A percentile compares a stretch with the other conserved stretches of the same genome.
These are phyloP conservation scores for Magnusiomyces magnusii DNA, from an alignment of 1,139 yeast genomes.

Conservation along the genomic window DNA sequence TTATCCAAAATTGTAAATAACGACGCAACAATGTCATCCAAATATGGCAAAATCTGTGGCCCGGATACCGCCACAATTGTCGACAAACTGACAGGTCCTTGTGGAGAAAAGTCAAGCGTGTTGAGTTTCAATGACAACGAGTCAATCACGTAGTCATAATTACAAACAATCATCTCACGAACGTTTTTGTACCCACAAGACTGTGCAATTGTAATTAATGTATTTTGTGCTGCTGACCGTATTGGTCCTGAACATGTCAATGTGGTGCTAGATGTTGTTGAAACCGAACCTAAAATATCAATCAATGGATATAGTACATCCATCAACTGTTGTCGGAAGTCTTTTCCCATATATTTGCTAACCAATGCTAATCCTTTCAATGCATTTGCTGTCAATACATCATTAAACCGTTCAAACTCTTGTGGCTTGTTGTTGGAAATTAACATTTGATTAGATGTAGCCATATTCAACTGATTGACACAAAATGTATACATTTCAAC, in stretches of 20 bases:
- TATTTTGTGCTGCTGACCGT: slow-evolving; percentile 36
- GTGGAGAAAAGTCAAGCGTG: slow-evolving; percentile 62
- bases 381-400: slow-evolving; percentile 1
- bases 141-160: slow-evolving; percentile 77
- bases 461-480: not conserved
- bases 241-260: not conserved
- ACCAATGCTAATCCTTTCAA: slow-evolving; percentile 39
- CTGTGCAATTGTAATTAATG: slow-evolving; percentile 43
- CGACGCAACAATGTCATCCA: slow-evolving; percentile 65
- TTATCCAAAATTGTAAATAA: slow-evolving; percentile 71
- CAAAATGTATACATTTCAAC: slow-evolving; percentile 11
- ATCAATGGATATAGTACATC: slow-evolving; percentile 51
- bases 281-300: slow-evolving; percentile 41
- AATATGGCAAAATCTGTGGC: slow-evolving; percentile 50
- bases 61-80: slow-evolving; percentile 68
- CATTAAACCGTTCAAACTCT: no score
- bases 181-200: slow-evolving; percentile 53
- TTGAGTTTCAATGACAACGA: slow-evolving; percentile 60
- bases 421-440: not conserved
- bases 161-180: slow-evolving; percentile 48
- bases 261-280: no score
- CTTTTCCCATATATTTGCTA: slow-evolving; percentile 35
- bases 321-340: slow-evolving; percentile 43
- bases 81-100: slow-evolving; percentile 61
- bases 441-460: not conserved